Percentiles rank a stretch among this genome's conserved stretches.
Evolutionary conservation across 2,329 filamentous ascomycete species (phyloP).

Genomic region (Colletotrichum sp.): DNA sequence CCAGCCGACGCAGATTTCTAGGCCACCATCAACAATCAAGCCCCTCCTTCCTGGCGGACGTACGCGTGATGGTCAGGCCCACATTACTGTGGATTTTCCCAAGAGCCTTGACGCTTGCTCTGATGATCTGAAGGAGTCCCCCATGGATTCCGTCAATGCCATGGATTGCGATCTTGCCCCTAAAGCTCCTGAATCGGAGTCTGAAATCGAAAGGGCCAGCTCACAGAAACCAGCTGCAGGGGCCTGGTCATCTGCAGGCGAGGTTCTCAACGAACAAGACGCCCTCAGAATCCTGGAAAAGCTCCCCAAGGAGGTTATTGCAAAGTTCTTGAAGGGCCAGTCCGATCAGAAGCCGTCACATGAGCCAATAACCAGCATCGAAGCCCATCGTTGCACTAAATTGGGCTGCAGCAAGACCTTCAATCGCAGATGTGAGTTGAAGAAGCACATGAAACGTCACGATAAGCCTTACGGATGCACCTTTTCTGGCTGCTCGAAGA

Average conservation of each 20-base stretch:
- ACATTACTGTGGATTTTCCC: background rate
- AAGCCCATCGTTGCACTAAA: conserved; percentile 3
- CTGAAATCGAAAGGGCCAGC: background rate
- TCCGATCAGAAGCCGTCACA: background rate
- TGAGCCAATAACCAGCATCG: conserved; percentile 17
- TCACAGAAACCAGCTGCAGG: background rate
- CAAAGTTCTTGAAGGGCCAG: conserved; percentile 33
- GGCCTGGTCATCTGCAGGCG: background rate
- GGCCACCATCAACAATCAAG: background rate
- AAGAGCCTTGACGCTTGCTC: background rate
- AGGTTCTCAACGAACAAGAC: background rate
- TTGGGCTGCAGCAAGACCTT: conserved; percentile 51
- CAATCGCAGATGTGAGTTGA: conserved; percentile 59
- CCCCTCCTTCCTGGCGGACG: background rate
- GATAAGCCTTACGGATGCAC: conserved; percentile 84
- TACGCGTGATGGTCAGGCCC: background rate
- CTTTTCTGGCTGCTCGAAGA: conserved; percentile 69
- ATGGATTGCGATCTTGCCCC: background rate
- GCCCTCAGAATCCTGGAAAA: conserved; percentile 26
- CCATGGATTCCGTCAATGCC: background rate
- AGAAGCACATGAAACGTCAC: conserved; percentile 85
- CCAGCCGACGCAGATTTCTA: conserved; percentile 4
- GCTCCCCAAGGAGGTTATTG: conserved; percentile 26
- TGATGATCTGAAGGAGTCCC: background rate
- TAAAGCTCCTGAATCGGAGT: background rate